A percentile compares a stretch with the other conserved stretches of the same genome.
These are phyloP conservation scores for Ogataea saltuana DNA, from an alignment of 805 yeast genomes.

Conservation along the genomic window DNA sequence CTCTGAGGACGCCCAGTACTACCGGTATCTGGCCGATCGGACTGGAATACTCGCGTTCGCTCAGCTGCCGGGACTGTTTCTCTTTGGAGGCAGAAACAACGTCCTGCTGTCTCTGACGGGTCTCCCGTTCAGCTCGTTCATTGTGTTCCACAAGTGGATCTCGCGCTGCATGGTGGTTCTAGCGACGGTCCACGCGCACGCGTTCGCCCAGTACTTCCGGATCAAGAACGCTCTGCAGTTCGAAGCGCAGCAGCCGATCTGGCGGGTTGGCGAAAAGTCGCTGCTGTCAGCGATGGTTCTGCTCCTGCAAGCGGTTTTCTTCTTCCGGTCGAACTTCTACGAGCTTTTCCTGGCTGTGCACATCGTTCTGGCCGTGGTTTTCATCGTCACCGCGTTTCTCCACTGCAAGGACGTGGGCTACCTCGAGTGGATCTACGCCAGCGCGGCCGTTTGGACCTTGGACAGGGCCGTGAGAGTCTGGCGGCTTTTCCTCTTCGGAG, in stretches of 20 bases:
- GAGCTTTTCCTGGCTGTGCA: conserved; percentile 47
- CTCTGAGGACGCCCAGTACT: conserved; percentile 24
- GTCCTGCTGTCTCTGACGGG: conserved; percentile 54
- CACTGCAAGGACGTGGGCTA: conserved; percentile 45
- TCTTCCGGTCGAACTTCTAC: conserved; percentile 47
- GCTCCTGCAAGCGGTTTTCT: conserved; percentile 47
- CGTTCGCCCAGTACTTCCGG: conserved; percentile 33
- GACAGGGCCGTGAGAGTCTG: conserved; percentile 42
- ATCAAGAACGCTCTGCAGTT: conserved; percentile 9
- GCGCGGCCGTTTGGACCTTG: conserved; percentile 41
- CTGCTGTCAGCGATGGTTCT: conserved; percentile 41
- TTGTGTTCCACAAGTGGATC: conserved; percentile 47
- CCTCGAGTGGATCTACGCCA: conserved; percentile 41
- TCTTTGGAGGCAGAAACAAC: conserved; percentile 62
- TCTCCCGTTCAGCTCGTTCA: conserved; percentile 45
- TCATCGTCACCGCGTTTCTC: conserved; percentile 48
- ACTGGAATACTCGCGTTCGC: conserved; percentile 48
- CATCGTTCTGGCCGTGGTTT: conserved; percentile 44
- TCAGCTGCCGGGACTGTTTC: conserved; percentile 48
- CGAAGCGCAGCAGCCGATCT: conserved; percentile 10
- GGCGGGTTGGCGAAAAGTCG: conserved; percentile 33
- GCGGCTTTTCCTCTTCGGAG: conserved; percentile 36
- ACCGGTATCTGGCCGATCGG: conserved; percentile 55
- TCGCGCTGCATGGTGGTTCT: conserved; percentile 34
- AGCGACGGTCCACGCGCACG: conserved; percentile 34